Evolutionary conservation across 306 rosid genomes (phyloP).

Genomic region (Ziziphus jujuba): DNA sequence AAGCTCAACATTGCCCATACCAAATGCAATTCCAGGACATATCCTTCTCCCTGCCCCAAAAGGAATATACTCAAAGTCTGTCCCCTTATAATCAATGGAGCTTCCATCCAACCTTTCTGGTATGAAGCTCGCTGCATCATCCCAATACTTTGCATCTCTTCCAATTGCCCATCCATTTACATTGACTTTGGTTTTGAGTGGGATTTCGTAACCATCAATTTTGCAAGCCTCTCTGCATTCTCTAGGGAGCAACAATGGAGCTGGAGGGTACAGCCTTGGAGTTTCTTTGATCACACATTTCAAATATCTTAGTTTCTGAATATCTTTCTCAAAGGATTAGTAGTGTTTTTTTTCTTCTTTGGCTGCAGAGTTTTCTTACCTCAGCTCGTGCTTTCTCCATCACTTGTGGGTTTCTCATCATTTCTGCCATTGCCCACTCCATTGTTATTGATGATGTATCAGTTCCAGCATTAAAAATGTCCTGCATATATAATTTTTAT

Average conservation of each 20-base stretch:
- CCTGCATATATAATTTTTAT: neutral
- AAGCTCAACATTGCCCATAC: constrained; percentile 4
- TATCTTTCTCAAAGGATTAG: neutral
- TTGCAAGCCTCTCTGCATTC: neutral
- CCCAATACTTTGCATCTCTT: constrained; percentile 4
- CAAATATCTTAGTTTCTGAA: neutral
- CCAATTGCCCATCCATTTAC: constrained; percentile 5
- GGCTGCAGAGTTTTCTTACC: neutral
- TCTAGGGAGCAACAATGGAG: neutral
- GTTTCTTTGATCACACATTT: constrained; percentile 13
- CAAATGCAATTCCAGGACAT: neutral
- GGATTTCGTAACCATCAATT: neutral
- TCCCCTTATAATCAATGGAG: neutral
- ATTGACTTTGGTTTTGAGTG: neutral
- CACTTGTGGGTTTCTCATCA: neutral
- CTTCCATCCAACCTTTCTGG: constrained; percentile 2
- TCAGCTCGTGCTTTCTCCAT: constrained; percentile 12
- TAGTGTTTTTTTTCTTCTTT: neutral
- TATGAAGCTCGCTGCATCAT: neutral
- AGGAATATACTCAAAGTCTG: neutral
- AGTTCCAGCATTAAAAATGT: neutral
- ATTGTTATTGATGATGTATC: neutral
- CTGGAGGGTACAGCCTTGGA: constrained; percentile 8
- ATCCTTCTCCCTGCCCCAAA: neutral
- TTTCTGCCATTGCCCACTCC: constrained; percentile 10